Conservation (phyloP, 2,329 filamentous ascomycete species). For the Verticillium nonalfalfae region DNA sequence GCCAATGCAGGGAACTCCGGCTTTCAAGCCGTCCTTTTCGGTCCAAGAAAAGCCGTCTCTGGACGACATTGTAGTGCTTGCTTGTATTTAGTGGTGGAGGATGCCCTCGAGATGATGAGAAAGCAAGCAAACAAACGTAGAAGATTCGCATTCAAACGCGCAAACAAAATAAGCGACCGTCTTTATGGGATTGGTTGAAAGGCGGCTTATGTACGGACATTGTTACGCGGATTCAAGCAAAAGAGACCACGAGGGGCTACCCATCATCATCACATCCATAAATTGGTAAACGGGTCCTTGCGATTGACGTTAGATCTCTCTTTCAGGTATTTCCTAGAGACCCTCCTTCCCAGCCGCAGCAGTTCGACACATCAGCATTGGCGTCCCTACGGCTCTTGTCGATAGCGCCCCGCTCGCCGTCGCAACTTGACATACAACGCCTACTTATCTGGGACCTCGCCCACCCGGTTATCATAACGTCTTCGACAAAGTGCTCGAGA, state of each 20-base stretch:
- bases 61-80: constrained; percentile 16
- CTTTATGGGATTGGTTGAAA: background rate
- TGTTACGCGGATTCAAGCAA: too few species aligned
- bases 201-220: too few species aligned
- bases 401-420: background rate
- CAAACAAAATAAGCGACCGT: background rate
- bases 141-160: too few species aligned
- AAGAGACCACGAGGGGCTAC: too few species aligned
- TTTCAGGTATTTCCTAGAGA: background rate
- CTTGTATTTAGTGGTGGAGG: background rate
- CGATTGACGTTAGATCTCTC: background rate
- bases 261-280: background rate
- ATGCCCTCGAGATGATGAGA: background rate
- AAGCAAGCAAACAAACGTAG: background rate
- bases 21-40: constrained; percentile 17
- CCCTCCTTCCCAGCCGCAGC: background rate
- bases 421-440: background rate
- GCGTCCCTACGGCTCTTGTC: background rate
- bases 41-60: constrained; percentile 24
- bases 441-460: background rate
- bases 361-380: background rate
- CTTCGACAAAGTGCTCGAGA: constrained; percentile 1
- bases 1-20: constrained; percentile 22
- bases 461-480: background rate
- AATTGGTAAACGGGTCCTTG: too few species aligned